A percentile compares a stretch with the other conserved stretches of the same genome.
Conservation (phyloP, 208 protist species). For the Acanthamoeba rhysodes region DNA sequence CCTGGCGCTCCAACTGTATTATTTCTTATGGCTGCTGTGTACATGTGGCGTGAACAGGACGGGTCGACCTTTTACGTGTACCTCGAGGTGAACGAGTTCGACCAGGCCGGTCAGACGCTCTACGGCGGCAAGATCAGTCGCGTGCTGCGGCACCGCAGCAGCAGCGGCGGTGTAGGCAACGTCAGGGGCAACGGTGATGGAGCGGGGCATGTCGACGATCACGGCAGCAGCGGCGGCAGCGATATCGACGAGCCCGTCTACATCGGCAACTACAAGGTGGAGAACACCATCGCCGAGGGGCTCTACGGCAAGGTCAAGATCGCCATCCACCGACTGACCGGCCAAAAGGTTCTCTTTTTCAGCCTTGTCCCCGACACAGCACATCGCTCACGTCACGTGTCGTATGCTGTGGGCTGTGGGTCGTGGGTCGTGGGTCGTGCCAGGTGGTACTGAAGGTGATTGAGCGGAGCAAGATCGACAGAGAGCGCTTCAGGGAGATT, state of each 20-base stretch:
- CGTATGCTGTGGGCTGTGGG: too few species aligned
- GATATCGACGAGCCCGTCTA: slow-evolving; percentile 2
- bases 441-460: slow-evolving; percentile 75
- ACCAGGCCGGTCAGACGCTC: slow-evolving; percentile 50
- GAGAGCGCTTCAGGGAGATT: slow-evolving; percentile 70
- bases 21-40: not conserved
- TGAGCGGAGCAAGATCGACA: slow-evolving; percentile 60
- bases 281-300: slow-evolving; percentile 28
- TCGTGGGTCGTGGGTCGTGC: not conserved
- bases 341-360: slow-evolving; percentile 10
- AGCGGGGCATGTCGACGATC: not conserved
- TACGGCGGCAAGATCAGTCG: slow-evolving; percentile 75
- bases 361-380: not conserved
- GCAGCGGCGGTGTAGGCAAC: too few species aligned
- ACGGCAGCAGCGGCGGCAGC: not conserved
- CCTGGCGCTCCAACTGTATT: too few species aligned
- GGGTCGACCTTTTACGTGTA: slow-evolving; percentile 71
- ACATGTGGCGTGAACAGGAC: not conserved
- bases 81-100: slow-evolving; percentile 73
- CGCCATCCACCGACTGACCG: slow-evolving; percentile 61
- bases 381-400: too few species aligned
- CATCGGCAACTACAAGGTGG: slow-evolving; percentile 66
- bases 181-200: not conserved
- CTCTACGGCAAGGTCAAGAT: slow-evolving; percentile 74
- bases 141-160: not conserved